These are phyloP conservation scores for Metrosideros polymorpha DNA, from an alignment of 441 rosid genomes.

Conservation along the genomic window DNA sequence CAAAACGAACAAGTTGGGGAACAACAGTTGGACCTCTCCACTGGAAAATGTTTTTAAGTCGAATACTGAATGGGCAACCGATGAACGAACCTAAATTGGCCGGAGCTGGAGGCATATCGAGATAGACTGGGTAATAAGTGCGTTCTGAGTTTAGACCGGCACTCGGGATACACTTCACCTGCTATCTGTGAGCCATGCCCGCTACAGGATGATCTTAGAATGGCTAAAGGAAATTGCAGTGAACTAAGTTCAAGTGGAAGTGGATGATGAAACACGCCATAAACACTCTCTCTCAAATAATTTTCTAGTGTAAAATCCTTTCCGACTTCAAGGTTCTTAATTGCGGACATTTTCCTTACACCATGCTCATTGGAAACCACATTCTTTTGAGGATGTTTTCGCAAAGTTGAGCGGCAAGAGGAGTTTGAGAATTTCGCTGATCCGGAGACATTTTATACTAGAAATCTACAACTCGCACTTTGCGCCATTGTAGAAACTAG, in stretches of 20 bases:
- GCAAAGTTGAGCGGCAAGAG: not conserved
- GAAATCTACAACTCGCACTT: not conserved
- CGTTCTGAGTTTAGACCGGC: not conserved
- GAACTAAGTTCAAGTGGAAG: not conserved
- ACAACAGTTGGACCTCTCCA: not conserved
- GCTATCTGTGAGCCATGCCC: not conserved
- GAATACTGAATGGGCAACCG: not conserved
- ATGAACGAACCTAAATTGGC: not conserved
- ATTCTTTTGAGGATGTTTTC: not conserved
- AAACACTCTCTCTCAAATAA: not conserved
- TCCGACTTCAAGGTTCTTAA: not conserved
- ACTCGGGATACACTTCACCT: not conserved
- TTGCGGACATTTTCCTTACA: not conserved
- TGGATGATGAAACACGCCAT: not conserved
- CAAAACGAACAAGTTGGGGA: not conserved
- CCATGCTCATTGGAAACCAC: not conserved
- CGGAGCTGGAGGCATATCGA: not conserved
- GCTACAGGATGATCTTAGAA: not conserved
- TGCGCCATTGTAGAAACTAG: not conserved
- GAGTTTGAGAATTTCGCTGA: not conserved
- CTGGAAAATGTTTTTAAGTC: not conserved
- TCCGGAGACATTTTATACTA: not conserved
- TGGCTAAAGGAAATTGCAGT: not conserved
- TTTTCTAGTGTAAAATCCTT: not conserved
- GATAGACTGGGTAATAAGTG: not conserved